Percentiles rank a stretch among this genome's conserved stretches.
Evolutionary conservation across 1,139 yeast species (phyloP).

Genomic region (Yamadazyma blattariae): DNA sequence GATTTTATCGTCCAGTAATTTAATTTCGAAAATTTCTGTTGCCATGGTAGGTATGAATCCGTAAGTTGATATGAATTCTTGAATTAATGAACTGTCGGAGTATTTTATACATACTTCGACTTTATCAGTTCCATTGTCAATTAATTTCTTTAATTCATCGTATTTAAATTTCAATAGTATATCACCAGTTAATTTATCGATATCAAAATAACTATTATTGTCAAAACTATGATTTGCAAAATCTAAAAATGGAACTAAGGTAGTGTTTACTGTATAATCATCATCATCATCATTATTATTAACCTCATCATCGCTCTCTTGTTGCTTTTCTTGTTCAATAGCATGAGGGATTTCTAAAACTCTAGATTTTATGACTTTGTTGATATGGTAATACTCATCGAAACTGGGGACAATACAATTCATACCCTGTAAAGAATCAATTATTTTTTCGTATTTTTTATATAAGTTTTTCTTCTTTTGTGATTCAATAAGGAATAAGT

Average conservation of each 20-base stretch:
- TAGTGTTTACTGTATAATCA: slow-evolving; percentile 48
- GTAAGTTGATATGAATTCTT: slow-evolving; percentile 46
- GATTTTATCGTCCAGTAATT: slow-evolving; percentile 7
- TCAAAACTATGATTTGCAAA: slow-evolving; percentile 57
- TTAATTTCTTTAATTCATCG: slow-evolving; percentile 6
- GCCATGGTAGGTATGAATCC: slow-evolving; percentile 52
- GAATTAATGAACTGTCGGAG: slow-evolving; percentile 11
- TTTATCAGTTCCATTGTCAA: slow-evolving; percentile 6
- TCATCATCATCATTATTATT: slow-evolving; percentile 15
- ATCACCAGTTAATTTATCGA: slow-evolving; percentile 48
- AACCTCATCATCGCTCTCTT: too few species aligned
- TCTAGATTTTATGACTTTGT: slow-evolving; percentile 54
- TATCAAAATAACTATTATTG: slow-evolving; percentile 59
- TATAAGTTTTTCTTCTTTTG: slow-evolving; percentile 11
- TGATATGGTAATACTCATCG: slow-evolving; percentile 36
- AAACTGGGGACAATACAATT: slow-evolving; percentile 17
- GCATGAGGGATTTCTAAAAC: slow-evolving; percentile 59
- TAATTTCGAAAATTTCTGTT: slow-evolving; percentile 12
- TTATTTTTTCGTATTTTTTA: slow-evolving; percentile 14
- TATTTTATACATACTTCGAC: slow-evolving; percentile 17
- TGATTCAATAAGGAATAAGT: slow-evolving; percentile 15
- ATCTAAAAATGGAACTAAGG: slow-evolving; percentile 65
- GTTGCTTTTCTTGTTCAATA: too few species aligned
- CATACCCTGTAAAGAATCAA: slow-evolving; percentile 2
- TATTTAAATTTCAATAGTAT: slow-evolving; percentile 30